Conservation (phyloP, 2,329 filamentous ascomycete species). For the Fusarium haematococcum region DNA sequence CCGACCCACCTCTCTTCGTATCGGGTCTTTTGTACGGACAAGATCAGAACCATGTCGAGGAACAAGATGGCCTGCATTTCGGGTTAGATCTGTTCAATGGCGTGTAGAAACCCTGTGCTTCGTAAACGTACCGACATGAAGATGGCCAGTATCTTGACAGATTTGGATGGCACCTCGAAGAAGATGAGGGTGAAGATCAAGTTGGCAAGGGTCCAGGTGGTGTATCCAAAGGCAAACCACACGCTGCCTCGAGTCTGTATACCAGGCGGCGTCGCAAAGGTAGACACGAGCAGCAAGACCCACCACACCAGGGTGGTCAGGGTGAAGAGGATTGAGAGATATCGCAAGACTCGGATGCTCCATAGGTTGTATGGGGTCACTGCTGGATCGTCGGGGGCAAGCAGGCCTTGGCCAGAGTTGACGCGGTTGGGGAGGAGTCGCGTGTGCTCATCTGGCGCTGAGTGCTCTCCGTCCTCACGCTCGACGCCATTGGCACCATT, state of each 20-base stretch:
- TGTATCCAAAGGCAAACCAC: conserved; percentile 89
- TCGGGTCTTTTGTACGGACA: conserved; percentile 79
- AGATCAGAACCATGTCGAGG: conserved; percentile 82
- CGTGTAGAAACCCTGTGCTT: too few species aligned
- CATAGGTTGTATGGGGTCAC: conserved; percentile 95
- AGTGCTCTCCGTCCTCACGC: conserved; percentile 40
- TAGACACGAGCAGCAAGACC: conserved; percentile 86
- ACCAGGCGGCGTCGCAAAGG: conserved; percentile 90
- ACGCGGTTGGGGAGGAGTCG: conserved; percentile 77
- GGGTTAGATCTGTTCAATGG: conserved; percentile 28
- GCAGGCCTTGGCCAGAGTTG: conserved; percentile 58
- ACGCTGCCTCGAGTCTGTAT: conserved; percentile 90
- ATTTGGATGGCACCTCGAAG: conserved; percentile 85
- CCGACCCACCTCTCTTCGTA: conserved; percentile 92
- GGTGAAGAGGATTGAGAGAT: conserved; percentile 81
- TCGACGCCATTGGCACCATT: conserved; percentile 14
- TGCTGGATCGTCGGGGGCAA: conserved; percentile 59
- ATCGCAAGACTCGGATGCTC: conserved; percentile 85
- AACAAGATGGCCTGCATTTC: conserved; percentile 47
- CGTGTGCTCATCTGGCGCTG: conserved; percentile 64
- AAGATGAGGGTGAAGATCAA: conserved; percentile 84
- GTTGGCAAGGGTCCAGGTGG: conserved; percentile 81
- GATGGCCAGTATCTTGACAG: conserved; percentile 79
- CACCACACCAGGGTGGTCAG: conserved; percentile 89
- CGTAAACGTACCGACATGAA: conserved; percentile 63